Evolutionary conservation across 2,329 filamentous ascomycete species (phyloP).

Genomic region (Xylariales sp.): DNA sequence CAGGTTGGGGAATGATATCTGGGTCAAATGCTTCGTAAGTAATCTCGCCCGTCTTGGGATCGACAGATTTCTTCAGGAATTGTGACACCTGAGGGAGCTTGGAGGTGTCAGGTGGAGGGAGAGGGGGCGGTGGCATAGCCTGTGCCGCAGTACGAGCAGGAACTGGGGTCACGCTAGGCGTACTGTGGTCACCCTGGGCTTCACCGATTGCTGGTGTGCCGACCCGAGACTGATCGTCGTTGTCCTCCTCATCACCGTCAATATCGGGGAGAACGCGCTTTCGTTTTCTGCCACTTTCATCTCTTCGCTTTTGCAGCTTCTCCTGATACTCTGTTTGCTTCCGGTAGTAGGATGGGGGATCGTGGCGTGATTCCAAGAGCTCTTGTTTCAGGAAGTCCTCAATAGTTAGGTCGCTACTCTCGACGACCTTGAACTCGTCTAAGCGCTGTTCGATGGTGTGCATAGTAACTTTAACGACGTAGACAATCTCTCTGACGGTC

Average conservation of each 20-base stretch:
- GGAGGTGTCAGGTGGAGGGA: slow-evolving; percentile 24
- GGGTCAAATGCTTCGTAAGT: slow-evolving; percentile 26
- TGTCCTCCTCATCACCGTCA: slow-evolving; percentile 23
- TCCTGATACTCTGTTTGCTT: slow-evolving; percentile 56
- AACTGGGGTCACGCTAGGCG: not conserved
- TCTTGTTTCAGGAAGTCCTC: slow-evolving; percentile 74
- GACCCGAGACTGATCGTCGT: too few species aligned
- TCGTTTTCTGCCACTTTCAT: slow-evolving; percentile 34
- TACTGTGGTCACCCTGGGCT: not conserved
- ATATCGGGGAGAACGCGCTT: slow-evolving; percentile 36
- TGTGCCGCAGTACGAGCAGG: slow-evolving; percentile 8
- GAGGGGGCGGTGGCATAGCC: slow-evolving; percentile 26
- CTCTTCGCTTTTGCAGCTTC: slow-evolving; percentile 44
- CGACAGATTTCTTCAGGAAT: slow-evolving; percentile 25
- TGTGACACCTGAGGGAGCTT: slow-evolving; percentile 24
- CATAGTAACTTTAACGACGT: slow-evolving; percentile 94
- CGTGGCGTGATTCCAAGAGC: slow-evolving; percentile 66
- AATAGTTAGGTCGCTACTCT: slow-evolving; percentile 79
- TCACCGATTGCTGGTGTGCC: too few species aligned
- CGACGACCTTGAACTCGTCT: slow-evolving; percentile 85
- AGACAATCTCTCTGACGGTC: slow-evolving; percentile 91
- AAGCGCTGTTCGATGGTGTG: slow-evolving; percentile 88
- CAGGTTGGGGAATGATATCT: slow-evolving; percentile 17
- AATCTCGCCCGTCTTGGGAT: slow-evolving; percentile 21
- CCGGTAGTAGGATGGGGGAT: slow-evolving; percentile 79